Base-by-base conservation (phyloP, 2,329 filamentous ascomycete species). In the Ramichloridium luteum region DNA sequence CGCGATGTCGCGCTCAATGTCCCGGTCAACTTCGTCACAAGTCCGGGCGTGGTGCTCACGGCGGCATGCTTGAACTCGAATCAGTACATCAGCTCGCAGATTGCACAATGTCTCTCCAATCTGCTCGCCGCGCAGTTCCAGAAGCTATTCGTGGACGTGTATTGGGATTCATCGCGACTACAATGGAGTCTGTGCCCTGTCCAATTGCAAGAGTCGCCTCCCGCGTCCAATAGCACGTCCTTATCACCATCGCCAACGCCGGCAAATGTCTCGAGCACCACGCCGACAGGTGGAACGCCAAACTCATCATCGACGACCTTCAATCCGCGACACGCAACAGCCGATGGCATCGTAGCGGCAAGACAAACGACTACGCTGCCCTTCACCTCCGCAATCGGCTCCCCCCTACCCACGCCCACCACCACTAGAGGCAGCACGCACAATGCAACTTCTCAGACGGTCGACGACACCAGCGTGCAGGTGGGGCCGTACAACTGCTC, bases 161-260 rank as follows among this genome's bases (percentile, higher is more conserved):
- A 74, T 46, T 80, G 75, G 75, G 74, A 77, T 40, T 46, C 62
- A 14, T 59, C 55, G 16, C 60, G 64, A 16, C 54, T 53, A 17
- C 48, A 60, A 25, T 79, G 74, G 71, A 69, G 61, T 30, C 61
- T 79, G 12, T 80, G 75, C 48, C 75, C 75, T 0, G 69, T 69
- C 2, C 51, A 65, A 27, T 57, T 74, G 31, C 20, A 40, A 45
- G 16, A 44, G 45, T 28, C 37, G 13, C 31, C 32, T 6, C 40
- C 40, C 8, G 39, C 16, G 6, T 33, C 26, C 13, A 34, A 14
- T 35, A n/a, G 8, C 31, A 32, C 31, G 13, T 13, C 2, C 34
- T 16, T 25, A 28, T n/a, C 16, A 14, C 14, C 13, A 25, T 15
- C 16, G 16, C 8, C 8, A 23, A 8, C n/a, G 20, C 20, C 20